Conservation (phyloP, 1,284 basidiomycete species). For the Coniferiporia weirii region DNA sequence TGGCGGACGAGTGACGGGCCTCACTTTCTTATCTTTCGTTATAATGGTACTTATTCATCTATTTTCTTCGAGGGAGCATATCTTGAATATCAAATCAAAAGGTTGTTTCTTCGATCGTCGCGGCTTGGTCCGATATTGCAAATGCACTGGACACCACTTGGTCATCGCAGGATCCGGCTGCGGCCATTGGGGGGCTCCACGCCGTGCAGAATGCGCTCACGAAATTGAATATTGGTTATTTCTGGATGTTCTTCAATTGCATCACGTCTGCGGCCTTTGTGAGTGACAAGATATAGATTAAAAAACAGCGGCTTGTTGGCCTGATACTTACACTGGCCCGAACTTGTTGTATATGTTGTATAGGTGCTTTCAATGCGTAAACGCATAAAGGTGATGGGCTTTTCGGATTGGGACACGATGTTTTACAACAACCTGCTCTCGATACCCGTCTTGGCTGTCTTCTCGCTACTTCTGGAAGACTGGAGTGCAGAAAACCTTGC, state of each 20-base stretch:
- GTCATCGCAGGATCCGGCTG: slow-evolving; percentile 37
- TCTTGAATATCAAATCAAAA: slow-evolving; percentile 27
- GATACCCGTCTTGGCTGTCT: slow-evolving; percentile 83
- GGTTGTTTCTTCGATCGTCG: slow-evolving; percentile 92
- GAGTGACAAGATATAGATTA: slow-evolving; percentile 31
- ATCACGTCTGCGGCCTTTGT: slow-evolving; percentile 89
- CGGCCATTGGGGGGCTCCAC: slow-evolving; percentile 36
- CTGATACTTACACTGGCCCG: not conserved
- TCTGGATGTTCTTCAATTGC: slow-evolving; percentile 98
- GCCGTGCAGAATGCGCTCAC: slow-evolving; percentile 45
- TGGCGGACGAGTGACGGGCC: slow-evolving; percentile 80
- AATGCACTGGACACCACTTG: slow-evolving; percentile 39
- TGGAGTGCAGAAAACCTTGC: slow-evolving; percentile 81
- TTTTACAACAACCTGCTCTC: slow-evolving; percentile 98
- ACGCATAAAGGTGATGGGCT: slow-evolving; percentile 94
- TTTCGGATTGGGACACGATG: slow-evolving; percentile 99
- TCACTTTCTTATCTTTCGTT: slow-evolving; percentile 86
- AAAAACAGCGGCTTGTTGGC: slow-evolving; percentile 5
- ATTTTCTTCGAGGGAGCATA: slow-evolving; percentile 1
- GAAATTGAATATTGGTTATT: slow-evolving; percentile 78
- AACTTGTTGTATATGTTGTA: not conserved
- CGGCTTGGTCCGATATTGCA: slow-evolving; percentile 90
- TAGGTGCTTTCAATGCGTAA: slow-evolving; percentile 96
- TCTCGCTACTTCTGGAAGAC: slow-evolving; percentile 85
- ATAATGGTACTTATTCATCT: slow-evolving; percentile 67